Percentiles rank a stretch among this genome's conserved stretches.
These are phyloP conservation scores for Alternaria sp. DNA, from an alignment of 2,329 filamentous ascomycete genomes.

Conservation along the genomic window DNA sequence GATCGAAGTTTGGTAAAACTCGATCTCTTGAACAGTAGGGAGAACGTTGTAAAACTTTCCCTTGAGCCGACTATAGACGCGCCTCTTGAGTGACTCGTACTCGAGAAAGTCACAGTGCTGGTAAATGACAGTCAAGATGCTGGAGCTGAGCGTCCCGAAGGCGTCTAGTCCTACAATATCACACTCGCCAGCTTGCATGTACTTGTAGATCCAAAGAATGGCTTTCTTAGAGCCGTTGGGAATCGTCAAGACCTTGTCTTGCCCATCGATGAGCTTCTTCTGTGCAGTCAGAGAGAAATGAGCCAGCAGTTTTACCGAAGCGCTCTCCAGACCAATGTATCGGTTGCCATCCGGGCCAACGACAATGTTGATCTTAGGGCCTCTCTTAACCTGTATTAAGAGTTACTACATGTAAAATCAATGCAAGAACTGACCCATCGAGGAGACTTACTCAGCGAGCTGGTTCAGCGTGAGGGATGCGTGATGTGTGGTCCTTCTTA, in stretches of 20 bases:
- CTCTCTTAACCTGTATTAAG: conserved; percentile 16
- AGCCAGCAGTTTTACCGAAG: conserved; percentile 22
- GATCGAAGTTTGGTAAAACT: conserved; percentile 12
- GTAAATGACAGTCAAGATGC: conserved; percentile 25
- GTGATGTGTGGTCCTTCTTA: not conserved
- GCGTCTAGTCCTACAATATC: conserved; percentile 10
- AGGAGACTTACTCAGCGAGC: conserved; percentile 7
- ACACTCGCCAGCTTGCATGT: conserved; percentile 31
- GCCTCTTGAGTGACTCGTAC: conserved; percentile 20
- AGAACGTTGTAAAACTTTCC: conserved; percentile 11
- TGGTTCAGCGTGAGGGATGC: conserved; percentile 2
- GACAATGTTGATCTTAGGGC: conserved; percentile 24
- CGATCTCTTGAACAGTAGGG: conserved; percentile 20
- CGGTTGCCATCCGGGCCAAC: conserved; percentile 22
- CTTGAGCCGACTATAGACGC: conserved; percentile 17
- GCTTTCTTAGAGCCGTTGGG: conserved; percentile 24
- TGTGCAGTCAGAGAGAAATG: conserved; percentile 30
- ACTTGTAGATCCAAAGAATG: conserved; percentile 35
- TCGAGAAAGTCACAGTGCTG: conserved; percentile 27
- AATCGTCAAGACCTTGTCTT: conserved; percentile 15
- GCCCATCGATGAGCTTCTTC: conserved; percentile 20
- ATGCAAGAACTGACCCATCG: not conserved
- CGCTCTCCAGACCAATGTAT: conserved; percentile 33
- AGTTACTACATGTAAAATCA: not conserved
- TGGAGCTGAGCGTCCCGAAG: conserved; percentile 22